phyloP scores from a whole-genome alignment of 2,329 filamentous ascomycete genomes.

The Leptographium galeiforme region DNA sequence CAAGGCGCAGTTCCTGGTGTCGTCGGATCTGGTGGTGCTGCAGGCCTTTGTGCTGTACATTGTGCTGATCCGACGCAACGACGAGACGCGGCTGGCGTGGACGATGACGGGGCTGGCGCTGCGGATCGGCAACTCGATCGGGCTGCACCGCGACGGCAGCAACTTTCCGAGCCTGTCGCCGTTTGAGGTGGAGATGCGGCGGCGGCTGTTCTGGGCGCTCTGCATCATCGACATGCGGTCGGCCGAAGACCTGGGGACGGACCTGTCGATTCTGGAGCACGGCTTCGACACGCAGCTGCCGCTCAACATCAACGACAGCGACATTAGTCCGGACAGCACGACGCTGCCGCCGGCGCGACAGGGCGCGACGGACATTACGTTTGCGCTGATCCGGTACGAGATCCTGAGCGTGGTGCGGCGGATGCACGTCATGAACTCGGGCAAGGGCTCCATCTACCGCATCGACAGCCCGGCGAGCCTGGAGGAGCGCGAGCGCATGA shows the following conservation, averaged over 20 bases:
- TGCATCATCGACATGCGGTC: constrained; percentile 45
- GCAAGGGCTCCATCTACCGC: constrained; percentile 17
- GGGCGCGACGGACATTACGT: constrained; percentile 40
- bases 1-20: constrained; percentile 46
- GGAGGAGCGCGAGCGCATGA: constrained; percentile 27
- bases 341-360: constrained; percentile 31
- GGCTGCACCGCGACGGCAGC: constrained; percentile 44
- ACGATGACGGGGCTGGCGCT: constrained; percentile 50
- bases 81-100: constrained; percentile 44
- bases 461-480: constrained; percentile 20
- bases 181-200: constrained; percentile 49
- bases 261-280: constrained; percentile 29
- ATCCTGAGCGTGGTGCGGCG: constrained; percentile 26
- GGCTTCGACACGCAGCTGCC: constrained; percentile 41
- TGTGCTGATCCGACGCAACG: constrained; percentile 35
- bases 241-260: constrained; percentile 45
- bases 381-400: constrained; percentile 29
- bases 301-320: constrained; percentile 42
- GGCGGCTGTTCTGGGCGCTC: constrained; percentile 49
- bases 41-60: constrained; percentile 51
- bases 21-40: constrained; percentile 43
- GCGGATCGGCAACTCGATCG: constrained; percentile 38
- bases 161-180: constrained; percentile 37
- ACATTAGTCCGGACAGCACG: constrained; percentile 33
- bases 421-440: constrained; percentile 23